Evolutionary conservation across 768 basidiomycete genomes (phyloP).

Genomic region (Lentinula detonsa): DNA sequence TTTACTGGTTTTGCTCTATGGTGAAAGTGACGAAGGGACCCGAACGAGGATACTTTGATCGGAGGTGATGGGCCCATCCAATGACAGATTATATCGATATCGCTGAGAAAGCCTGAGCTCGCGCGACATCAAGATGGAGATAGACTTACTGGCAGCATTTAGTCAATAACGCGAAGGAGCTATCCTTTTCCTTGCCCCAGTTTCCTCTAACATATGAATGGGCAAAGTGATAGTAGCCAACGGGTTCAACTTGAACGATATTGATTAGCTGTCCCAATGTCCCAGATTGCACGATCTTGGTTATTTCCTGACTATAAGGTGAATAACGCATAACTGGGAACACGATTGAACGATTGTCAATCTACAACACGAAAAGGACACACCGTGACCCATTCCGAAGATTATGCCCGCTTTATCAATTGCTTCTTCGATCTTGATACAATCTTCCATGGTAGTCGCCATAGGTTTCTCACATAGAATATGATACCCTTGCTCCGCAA

Average conservation of each 20-base stretch:
- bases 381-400: conserved; percentile 87
- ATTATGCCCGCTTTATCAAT: conserved; percentile 65
- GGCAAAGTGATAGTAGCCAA: conserved; percentile 85
- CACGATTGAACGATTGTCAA: background rate
- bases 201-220: conserved; percentile 85
- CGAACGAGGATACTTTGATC: conserved; percentile 75
- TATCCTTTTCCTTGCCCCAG: conserved; percentile 64
- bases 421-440: conserved; percentile 67
- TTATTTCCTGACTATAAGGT: conserved; percentile 70
- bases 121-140: background rate
- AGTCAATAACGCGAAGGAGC: conserved; percentile 81
- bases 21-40: conserved; percentile 78
- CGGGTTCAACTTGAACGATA: conserved; percentile 78
- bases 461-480: conserved; percentile 93
- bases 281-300: conserved; percentile 64
- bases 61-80: conserved; percentile 68
- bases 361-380: background rate
- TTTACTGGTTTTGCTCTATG: conserved; percentile 61
- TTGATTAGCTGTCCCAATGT: conserved; percentile 75
- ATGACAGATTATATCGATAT: conserved; percentile 78
- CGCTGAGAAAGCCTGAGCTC: conserved; percentile 21
- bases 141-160: conserved; percentile 81
- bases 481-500: conserved; percentile 78
- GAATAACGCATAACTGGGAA: conserved; percentile 77
- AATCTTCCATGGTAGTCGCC: conserved; percentile 70